Evolutionary conservation across 2,329 filamentous ascomycete genomes (phyloP).

Genomic region (Nigrospora sphaerica): DNA sequence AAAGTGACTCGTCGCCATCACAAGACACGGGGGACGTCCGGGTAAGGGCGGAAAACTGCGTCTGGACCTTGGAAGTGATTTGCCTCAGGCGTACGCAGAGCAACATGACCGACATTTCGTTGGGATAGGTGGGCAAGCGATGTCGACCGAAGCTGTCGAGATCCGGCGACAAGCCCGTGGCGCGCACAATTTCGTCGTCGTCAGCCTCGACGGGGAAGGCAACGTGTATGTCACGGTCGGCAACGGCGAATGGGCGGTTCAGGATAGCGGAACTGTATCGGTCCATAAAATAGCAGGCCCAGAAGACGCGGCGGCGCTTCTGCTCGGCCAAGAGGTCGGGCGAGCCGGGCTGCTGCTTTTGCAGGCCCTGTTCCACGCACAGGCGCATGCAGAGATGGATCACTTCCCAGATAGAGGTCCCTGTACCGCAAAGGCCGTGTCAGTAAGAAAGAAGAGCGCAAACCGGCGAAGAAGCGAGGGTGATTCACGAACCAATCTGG

Average conservation of each 20-base stretch:
- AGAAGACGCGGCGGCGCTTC: constrained; percentile 31
- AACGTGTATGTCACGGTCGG: constrained; percentile 29
- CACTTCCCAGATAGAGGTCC: constrained; percentile 32
- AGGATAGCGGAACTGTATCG: constrained; percentile 35
- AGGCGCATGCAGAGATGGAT: constrained; percentile 29
- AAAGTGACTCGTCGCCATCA: constrained; percentile 2
- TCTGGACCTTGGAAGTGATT: constrained; percentile 31
- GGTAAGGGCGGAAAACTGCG: constrained; percentile 11
- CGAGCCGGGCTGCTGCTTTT: constrained; percentile 8
- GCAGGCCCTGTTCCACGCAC: constrained; percentile 30
- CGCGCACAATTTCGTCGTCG: constrained; percentile 21
- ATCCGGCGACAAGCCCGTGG: not conserved
- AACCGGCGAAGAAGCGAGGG: no score
- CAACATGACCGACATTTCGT: constrained; percentile 30
- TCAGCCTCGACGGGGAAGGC: constrained; percentile 25
- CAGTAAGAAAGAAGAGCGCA: no score
- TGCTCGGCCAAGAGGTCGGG: constrained; percentile 23
- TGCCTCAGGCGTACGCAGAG: constrained; percentile 27
- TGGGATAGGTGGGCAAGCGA: constrained; percentile 5
- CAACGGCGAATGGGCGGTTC: constrained; percentile 31
- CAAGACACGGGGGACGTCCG: not conserved
- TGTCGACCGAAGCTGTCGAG: constrained; percentile 6
- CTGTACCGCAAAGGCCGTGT: constrained; percentile 1
- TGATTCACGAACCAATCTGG: constrained; percentile 22
- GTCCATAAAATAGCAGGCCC: constrained; percentile 37